Conservation (phyloP, 495 filamentous ascomycete genomes). For the Penicillium turbatum region DNA sequence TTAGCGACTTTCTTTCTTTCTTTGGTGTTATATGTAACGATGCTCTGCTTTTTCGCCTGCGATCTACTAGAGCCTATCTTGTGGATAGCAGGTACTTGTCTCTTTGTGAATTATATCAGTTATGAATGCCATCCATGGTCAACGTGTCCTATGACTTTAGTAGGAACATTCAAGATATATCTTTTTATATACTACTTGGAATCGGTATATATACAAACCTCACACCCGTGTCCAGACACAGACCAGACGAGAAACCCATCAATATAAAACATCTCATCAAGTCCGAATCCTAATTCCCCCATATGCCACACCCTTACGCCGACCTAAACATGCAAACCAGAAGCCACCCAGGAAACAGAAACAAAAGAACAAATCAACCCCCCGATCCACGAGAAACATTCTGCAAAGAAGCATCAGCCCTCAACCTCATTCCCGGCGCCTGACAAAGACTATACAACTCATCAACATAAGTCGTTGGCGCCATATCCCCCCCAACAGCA, state of each 20-base stretch:
- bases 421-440: conserved; percentile 31
- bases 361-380: neutral
- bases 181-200: neutral
- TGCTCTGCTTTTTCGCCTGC: neutral
- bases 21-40: conserved; percentile 8
- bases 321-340: neutral
- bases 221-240: too few species aligned
- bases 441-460: conserved; percentile 44
- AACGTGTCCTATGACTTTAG: too few species aligned
- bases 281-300: too few species aligned
- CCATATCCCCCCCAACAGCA: conserved; percentile 29
- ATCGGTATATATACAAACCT: conserved; percentile 1
- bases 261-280: too few species aligned
- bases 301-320: too few species aligned
- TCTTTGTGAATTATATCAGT: neutral
- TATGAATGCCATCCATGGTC: neutral
- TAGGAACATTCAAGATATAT: neutral
- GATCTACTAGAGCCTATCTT: neutral
- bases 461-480: conserved; percentile 36
- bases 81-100: neutral
- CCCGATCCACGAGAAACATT: neutral
- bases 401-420: conserved; percentile 24
- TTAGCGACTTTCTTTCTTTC: conserved; percentile 3
- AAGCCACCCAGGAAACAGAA: neutral
- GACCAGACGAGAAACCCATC: too few species aligned